Percentiles rank a stretch among this genome's conserved stretches.
Evolutionary conservation across 164 flowering plant species (phyloP).

Genomic region (Liriodendron chinense): DNA sequence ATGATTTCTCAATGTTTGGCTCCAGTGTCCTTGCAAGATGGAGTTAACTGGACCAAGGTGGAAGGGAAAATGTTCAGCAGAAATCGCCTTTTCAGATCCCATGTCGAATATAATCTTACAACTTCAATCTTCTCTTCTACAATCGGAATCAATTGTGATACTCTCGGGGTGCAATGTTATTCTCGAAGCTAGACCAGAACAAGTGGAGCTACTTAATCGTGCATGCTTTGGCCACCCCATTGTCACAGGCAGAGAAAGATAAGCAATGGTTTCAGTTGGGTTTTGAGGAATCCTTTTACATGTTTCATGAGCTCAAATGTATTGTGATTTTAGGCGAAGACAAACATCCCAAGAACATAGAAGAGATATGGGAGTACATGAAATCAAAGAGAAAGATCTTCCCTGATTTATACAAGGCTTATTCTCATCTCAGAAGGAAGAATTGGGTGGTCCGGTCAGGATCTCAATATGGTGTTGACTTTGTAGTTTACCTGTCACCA

Average conservation of each 20-base stretch:
- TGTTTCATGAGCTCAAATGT: slow-evolving; percentile 46
- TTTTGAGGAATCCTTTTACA: slow-evolving; percentile 64
- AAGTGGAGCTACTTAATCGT: slow-evolving; percentile 38
- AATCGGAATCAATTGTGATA: slow-evolving; percentile 43
- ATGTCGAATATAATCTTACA: slow-evolving; percentile 52
- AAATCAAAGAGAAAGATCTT: slow-evolving; percentile 34
- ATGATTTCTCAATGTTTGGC: too few species aligned
- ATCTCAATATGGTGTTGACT: slow-evolving; percentile 73
- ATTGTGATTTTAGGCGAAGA: slow-evolving; percentile 31
- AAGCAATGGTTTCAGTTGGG: slow-evolving; percentile 62
- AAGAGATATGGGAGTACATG: slow-evolving; percentile 60
- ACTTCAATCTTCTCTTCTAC: slow-evolving; percentile 40
- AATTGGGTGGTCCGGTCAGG: slow-evolving; percentile 88
- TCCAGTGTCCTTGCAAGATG: not conserved
- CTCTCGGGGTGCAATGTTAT: slow-evolving; percentile 54
- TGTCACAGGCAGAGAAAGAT: slow-evolving; percentile 41
- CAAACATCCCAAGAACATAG: slow-evolving; percentile 11
- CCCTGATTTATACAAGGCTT: slow-evolving; percentile 57
- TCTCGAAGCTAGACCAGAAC: slow-evolving; percentile 40
- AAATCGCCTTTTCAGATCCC: slow-evolving; percentile 58
- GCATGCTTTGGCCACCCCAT: slow-evolving; percentile 60
- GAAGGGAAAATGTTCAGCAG: slow-evolving; percentile 61
- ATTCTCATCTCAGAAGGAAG: slow-evolving; percentile 61
- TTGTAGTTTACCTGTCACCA: slow-evolving; percentile 74
- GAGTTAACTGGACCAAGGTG: slow-evolving; percentile 58